A percentile compares a stretch with the other conserved stretches of the same genome.
Conservation (phyloP, 2,329 filamentous ascomycete genomes). For the Tolypocladium inflatum region DNA sequence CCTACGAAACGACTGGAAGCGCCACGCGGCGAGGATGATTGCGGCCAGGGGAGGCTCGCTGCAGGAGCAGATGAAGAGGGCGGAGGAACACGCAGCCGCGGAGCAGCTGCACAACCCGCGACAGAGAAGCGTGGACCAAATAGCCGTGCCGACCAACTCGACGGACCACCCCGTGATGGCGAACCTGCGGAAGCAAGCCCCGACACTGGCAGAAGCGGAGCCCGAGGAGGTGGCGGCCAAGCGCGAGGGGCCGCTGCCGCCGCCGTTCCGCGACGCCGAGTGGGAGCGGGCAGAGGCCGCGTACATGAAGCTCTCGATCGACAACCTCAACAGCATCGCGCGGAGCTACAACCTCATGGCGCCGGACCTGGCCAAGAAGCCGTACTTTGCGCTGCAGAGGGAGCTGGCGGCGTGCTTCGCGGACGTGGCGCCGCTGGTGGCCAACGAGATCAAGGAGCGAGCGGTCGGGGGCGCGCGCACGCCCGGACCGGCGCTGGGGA, state of each 20-base stretch:
- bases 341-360: conserved; percentile 94
- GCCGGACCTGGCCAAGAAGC: conserved; percentile 83
- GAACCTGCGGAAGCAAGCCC: conserved; percentile 19
- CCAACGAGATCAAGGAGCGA: conserved; percentile 61
- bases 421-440: conserved; percentile 71
- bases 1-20: conserved; percentile 74
- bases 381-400: conserved; percentile 75
- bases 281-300: conserved; percentile 66
- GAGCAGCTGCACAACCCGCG: conserved; percentile 59
- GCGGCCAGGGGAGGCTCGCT: conserved; percentile 67
- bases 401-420: conserved; percentile 77
- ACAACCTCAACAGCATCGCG: conserved; percentile 68
- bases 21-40: conserved; percentile 72
- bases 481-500: conserved; percentile 14
- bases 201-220: conserved; percentile 7
- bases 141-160: conserved; percentile 33
- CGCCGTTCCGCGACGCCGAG: conserved; percentile 66
- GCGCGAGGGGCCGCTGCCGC: conserved; percentile 19
- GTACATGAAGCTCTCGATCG: conserved; percentile 69
- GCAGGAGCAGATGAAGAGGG: conserved; percentile 60
- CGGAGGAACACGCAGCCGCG: conserved; percentile 64
- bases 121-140: conserved; percentile 29
- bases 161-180: conserved; percentile 40
- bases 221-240: not conserved
- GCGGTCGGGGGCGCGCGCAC: conserved; percentile 33